Conservation (phyloP, 2,329 filamentous ascomycete species). For the Stemphylium lycopersici region DNA sequence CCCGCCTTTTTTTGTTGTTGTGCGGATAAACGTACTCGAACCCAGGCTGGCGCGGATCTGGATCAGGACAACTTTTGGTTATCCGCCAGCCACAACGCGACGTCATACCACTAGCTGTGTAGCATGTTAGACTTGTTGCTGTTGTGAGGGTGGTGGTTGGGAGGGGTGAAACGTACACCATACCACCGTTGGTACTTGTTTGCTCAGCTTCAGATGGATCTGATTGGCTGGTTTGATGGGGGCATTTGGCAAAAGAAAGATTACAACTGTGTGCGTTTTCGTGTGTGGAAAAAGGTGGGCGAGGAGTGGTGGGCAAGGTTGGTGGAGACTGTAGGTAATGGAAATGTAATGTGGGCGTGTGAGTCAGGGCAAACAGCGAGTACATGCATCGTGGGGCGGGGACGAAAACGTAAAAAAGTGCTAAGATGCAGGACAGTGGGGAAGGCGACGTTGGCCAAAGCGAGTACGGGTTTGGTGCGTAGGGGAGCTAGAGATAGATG, state of each 20-base stretch:
- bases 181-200: slow-evolving; percentile 19
- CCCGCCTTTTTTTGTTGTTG: background rate
- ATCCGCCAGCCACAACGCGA: slow-evolving; percentile 38
- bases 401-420: too few species aligned
- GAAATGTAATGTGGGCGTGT: too few species aligned
- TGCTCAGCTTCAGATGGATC: background rate
- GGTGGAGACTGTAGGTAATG: too few species aligned
- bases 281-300: too few species aligned
- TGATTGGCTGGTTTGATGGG: background rate
- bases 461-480: too few species aligned
- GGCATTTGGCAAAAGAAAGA: background rate
- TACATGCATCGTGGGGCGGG: too few species aligned
- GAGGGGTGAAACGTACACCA: slow-evolving; percentile 12
- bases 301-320: too few species aligned
- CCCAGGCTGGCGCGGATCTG: slow-evolving; percentile 39
- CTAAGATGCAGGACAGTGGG: too few species aligned
- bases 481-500: too few species aligned
- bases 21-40: slow-evolving; percentile 28
- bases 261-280: too few species aligned
- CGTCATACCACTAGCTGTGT: slow-evolving; percentile 37
- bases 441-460: too few species aligned
- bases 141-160: background rate
- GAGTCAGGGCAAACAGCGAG: too few species aligned
- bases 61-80: slow-evolving; percentile 18
- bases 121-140: background rate